Evolutionary conservation across 2,329 filamentous ascomycete genomes (phyloP).

Genomic region (Diaporthe caulivora): DNA sequence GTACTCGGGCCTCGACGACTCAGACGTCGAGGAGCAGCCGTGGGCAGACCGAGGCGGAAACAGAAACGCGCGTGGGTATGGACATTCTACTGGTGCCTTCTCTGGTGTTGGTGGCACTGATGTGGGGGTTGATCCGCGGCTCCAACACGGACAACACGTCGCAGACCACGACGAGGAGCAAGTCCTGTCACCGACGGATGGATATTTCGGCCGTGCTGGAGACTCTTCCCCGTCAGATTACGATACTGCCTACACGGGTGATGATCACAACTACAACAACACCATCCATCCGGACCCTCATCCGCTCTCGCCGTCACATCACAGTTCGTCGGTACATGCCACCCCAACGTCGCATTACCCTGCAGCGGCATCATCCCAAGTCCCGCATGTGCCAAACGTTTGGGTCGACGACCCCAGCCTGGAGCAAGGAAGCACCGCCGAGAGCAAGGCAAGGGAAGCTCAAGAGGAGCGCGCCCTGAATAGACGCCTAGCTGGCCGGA

Average conservation of each 20-base stretch:
- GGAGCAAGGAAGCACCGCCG: constrained; percentile 48
- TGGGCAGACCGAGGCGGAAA: constrained; percentile 39
- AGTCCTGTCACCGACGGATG: constrained; percentile 63
- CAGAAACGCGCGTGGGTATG: constrained; percentile 28
- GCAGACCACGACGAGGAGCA: constrained; percentile 43
- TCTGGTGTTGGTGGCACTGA: background rate
- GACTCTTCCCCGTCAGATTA: constrained; percentile 21
- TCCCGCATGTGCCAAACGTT: constrained; percentile 61
- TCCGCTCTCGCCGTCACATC: constrained; percentile 21
- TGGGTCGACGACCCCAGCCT: constrained; percentile 63
- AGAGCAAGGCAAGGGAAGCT: constrained; percentile 60
- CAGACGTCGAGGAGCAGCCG: constrained; percentile 39
- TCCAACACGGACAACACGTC: constrained; percentile 14
- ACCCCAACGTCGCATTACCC: constrained; percentile 27
- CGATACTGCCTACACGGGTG: constrained; percentile 41
- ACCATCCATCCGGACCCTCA: background rate
- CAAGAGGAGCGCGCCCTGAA: constrained; percentile 52
- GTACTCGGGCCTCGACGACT: constrained; percentile 54
- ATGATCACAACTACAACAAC: constrained; percentile 35
- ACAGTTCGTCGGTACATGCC: constrained; percentile 5
- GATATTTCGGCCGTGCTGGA: constrained; percentile 58
- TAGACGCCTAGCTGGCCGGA: constrained; percentile 25
- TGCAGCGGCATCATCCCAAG: constrained; percentile 47
- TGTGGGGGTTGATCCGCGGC: constrained; percentile 5
- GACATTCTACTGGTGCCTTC: background rate